These are phyloP conservation scores for Dactylellina parvicollis DNA, from an alignment of 2,329 filamentous ascomycete genomes.

Conservation along the genomic window DNA sequence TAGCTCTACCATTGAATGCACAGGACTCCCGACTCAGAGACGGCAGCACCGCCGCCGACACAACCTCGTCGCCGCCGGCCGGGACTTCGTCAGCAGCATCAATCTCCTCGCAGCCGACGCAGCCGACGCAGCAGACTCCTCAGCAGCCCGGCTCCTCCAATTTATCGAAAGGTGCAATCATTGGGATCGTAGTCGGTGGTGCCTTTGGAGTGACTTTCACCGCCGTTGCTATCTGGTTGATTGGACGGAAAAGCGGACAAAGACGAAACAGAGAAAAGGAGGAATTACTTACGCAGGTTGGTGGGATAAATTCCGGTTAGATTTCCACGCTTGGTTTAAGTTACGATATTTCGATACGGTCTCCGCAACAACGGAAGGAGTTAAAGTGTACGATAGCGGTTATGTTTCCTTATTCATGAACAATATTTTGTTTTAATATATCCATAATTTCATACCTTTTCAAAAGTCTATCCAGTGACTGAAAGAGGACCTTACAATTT, in stretches of 20 bases:
- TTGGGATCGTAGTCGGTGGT: slow-evolving; percentile 15
- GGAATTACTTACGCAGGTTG: slow-evolving; percentile 3
- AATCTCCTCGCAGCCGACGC: no score
- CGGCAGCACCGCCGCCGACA: background rate
- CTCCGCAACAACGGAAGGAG: no score
- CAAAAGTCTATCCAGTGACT: no score
- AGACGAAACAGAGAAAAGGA: background rate
- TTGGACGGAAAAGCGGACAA: slow-evolving; percentile 1
- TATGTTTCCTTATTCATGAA: no score
- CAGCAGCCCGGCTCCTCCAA: background rate
- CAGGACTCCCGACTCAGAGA: background rate
- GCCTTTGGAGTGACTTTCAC: background rate
- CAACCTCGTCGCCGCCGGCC: background rate
- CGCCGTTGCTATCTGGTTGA: background rate
- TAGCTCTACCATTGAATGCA: slow-evolving; percentile 19
- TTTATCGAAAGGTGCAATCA: slow-evolving; percentile 2
- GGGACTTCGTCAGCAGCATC: background rate
- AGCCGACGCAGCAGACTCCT: no score
- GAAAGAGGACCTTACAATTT: no score
- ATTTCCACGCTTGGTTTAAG: no score
- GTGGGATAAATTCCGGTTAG: no score
- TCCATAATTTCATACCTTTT: no score
- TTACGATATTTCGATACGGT: no score
- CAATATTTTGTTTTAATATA: no score
- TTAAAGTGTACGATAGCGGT: no score